Base-by-base conservation (phyloP, 768 basidiomycete genomes). In the button mushroom (Agaricus bisporus) region DNA sequence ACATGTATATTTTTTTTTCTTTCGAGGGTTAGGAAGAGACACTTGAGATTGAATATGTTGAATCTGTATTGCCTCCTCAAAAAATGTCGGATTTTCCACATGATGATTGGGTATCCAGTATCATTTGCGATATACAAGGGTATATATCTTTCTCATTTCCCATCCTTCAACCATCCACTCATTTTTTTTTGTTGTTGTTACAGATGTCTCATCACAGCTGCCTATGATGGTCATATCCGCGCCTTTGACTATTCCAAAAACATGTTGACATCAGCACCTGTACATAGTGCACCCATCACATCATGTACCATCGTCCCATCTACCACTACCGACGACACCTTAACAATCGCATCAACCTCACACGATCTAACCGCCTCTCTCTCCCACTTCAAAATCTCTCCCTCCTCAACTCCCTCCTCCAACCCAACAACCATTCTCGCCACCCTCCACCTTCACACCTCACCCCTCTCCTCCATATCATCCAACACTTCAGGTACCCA, bases 21-120 rank as follows among this genome's bases (percentile, higher is more conserved):
- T 15, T 52, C 18, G 51, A 46, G 10, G 15, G 56, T 56, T 32
- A 91, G 86, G 91, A 95, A 78, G 88, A 92, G 68, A 92, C 89
- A 2, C 79, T 97, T 18, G 86, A 95, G 63, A 82, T 97, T 42
- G 93, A 95, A 68, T 95, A 95, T 70, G 84, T 97, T 54, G 86
- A 92, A 68, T 90, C 87, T 14, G 77, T 95, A 1, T 74, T 95
- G 66, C 92, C 94, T 0, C 94, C 93, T 0, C 81, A 91, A 64
- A 82, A 85, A 57, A 80, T 92, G 68, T 79, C 86, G 0, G 78
- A 85, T 45, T 72, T 92, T 49, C 86, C 89, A 1, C 89, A 93
- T 57, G 87, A 98, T 49, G 94, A 98, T 58, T 98, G 95, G 95
- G 88, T 97, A 0, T 93, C 91, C 1, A 83, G 85, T 14, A 78